Base-by-base conservation (phyloP, 2,329 filamentous ascomycete genomes). In the Juglanconis juglandina region DNA sequence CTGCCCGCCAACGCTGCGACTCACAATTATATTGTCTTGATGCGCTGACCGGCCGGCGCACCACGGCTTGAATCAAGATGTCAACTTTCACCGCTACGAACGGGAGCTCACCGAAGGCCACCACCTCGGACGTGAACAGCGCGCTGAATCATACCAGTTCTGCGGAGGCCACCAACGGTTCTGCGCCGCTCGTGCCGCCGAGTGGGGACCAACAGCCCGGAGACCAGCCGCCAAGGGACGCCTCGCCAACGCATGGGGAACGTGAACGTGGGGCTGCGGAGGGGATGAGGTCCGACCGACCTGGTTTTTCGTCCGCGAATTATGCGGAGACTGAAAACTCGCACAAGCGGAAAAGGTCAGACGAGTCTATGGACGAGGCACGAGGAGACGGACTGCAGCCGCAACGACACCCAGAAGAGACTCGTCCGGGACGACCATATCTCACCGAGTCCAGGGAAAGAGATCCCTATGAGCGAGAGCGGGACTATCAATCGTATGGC, bases 341-440 rank as follows among this genome's bases (percentile, higher is more conserved):
- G 17, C 81, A 85, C 67, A 89, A 88, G 73, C 84, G 86, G 68
- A 94, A 92, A 73, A 84, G 90, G 62, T 91, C 90, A 6, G 76
- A 79, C 50, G 55, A 52, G 6, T 90, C 88, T 5, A 72, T 78
- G 42, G 87, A 87, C 59, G 71, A 53, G 14, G 41, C 71, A 6
- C 70, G 74, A 57, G 74, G 75, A 65, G 77, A 80, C 32, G 65
- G 59, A 44, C 64, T 59, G 8, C 67, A 66, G 52, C 61, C 75
- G 64, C 72, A 67, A 63, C 71, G 69, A 65, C 71, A 63, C 61
- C 71, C 68, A 61, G 76, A 75, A 47, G 77, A 74, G 10, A 53
- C 59, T 46, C 65, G 47, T 13, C 51, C 30, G 30, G 61, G 66
- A 42, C 67, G 62, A 49, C 56, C 62, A 30, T 53, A 58, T 37